phyloP scores from a whole-genome alignment of 2,329 filamentous ascomycete genomes.

The Hypoxylon sp. region DNA sequence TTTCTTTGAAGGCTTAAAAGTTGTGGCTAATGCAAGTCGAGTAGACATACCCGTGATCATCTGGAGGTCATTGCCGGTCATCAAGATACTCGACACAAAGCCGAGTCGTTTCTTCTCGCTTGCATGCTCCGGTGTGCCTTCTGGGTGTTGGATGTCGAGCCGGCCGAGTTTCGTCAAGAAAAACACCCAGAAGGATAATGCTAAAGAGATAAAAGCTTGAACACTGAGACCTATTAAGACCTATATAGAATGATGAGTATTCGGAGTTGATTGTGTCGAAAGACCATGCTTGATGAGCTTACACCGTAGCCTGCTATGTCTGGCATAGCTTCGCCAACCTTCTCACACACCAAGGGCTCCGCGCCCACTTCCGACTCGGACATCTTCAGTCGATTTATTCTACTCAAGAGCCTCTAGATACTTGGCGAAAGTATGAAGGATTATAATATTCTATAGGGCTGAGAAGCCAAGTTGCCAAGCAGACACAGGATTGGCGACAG shows the following conservation, averaged over 20 bases:
- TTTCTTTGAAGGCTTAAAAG: neutral
- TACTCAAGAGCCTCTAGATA: constrained; percentile 4
- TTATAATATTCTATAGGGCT: constrained; percentile 21
- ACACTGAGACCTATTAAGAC: constrained; percentile 47
- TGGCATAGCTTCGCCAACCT: constrained; percentile 43
- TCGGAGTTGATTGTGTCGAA: constrained; percentile 7
- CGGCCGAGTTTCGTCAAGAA: constrained; percentile 44
- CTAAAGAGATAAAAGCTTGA: constrained; percentile 43
- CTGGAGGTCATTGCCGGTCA: constrained; percentile 48
- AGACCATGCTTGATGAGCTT: constrained; percentile 11
- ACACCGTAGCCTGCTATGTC: constrained; percentile 48
- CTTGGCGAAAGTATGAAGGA: neutral
- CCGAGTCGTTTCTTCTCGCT: constrained; percentile 46
- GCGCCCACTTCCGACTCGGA: constrained; percentile 15
- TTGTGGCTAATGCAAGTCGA: neutral
- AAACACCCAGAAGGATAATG: constrained; percentile 47
- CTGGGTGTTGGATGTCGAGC: constrained; percentile 41
- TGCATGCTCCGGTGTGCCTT: constrained; percentile 41
- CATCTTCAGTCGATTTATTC: constrained; percentile 18
- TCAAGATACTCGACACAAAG: constrained; percentile 47
- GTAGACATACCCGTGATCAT: constrained; percentile 41
- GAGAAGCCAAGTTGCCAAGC: constrained; percentile 28
- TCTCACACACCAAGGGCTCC: constrained; percentile 42
- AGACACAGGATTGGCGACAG: constrained; percentile 16
- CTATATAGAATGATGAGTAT: constrained; percentile 28